Evolutionary conservation across 2,329 filamentous ascomycete genomes (phyloP), one percentile per base, ranked within the genome.

Genomic region (Tolypocladium tundrense): DNA sequence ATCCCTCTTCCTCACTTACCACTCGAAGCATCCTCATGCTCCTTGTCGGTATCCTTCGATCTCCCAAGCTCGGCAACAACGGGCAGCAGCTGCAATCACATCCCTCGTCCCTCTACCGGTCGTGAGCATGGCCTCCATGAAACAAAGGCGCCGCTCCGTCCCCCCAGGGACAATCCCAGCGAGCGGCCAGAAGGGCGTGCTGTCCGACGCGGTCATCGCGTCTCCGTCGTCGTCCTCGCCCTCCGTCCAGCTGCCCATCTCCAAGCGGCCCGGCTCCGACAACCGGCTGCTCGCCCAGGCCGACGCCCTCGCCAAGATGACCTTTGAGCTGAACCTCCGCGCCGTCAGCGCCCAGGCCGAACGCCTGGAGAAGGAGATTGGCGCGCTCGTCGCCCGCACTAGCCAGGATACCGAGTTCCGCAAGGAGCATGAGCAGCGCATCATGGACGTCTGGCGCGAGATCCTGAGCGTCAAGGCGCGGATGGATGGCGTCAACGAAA

Each of bases 301-400:
- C 43, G 67, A 72, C 4, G 67, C 69, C 39, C 65, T 74, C n/a
- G 68, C 72, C 6, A 64, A 60, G 48, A 73, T 74, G 69, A 73
- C 69, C 7, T 62, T 69, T n/a, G 72, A 74, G 61, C 67, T 74
- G 56, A 69, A 67, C 58, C 59, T 74, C 41, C 70, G 68, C 42
- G 58, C 64, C 39, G 59, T 74, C 31, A 55, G 59, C 35, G 57
- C 58, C 27, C 67, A 69, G 53, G 66, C 67, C 1, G 63, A 68
- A 48, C 63, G 65, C 4, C 66, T 73, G 2, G 67, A 72, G 56
- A 60, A 60, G 2, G 67, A 72, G 11, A 57, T 74, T 35, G 58
- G 57, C 8, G 57, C 59, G 21, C 67, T 74, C 8, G 64, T 67
- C 9, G 19, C 42, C 8, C 56, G 57, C 19, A 72, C 68, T 2